Percentiles rank a stretch among this genome's conserved stretches.
These are phyloP conservation scores for Citrus mangshanensis DNA, from an alignment of 345 rosid genomes.

Conservation along the genomic window DNA sequence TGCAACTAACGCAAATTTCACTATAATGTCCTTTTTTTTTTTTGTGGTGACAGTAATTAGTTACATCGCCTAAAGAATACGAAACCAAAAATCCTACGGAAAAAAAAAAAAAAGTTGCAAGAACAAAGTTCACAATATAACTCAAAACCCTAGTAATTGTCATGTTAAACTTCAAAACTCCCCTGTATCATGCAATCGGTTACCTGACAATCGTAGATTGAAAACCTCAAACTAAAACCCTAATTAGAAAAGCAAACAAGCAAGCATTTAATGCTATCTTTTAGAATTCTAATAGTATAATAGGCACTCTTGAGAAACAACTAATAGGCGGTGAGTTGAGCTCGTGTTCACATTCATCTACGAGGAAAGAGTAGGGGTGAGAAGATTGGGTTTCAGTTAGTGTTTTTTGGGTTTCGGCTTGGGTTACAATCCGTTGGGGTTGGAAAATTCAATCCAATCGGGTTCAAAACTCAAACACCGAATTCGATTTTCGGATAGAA, in stretches of 20 bases:
- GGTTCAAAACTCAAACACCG: too few species aligned
- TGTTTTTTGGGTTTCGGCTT: too few species aligned
- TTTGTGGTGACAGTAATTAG: too few species aligned
- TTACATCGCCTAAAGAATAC: neutral
- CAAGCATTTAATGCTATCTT: neutral
- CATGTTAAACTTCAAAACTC: too few species aligned
- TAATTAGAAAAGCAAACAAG: neutral
- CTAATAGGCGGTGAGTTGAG: too few species aligned
- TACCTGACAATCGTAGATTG: neutral
- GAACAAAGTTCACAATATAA: neutral
- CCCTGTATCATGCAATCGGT: neutral
- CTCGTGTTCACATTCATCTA: too few species aligned
- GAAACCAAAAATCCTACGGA: neutral
- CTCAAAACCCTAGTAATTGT: neutral
- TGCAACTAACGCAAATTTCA: neutral
- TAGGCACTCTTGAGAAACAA: neutral
- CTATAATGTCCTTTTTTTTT: neutral
- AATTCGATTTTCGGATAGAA: too few species aligned
- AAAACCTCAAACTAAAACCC: neutral
- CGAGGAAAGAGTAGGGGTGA: neutral
- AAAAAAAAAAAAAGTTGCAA: neutral
- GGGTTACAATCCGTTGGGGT: too few species aligned
- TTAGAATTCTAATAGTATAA: neutral
- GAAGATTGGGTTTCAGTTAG: too few species aligned
- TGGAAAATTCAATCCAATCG: too few species aligned